Evolutionary conservation across 805 yeast species (phyloP).

Genomic region (Zygotorulaspora danielsina): DNA sequence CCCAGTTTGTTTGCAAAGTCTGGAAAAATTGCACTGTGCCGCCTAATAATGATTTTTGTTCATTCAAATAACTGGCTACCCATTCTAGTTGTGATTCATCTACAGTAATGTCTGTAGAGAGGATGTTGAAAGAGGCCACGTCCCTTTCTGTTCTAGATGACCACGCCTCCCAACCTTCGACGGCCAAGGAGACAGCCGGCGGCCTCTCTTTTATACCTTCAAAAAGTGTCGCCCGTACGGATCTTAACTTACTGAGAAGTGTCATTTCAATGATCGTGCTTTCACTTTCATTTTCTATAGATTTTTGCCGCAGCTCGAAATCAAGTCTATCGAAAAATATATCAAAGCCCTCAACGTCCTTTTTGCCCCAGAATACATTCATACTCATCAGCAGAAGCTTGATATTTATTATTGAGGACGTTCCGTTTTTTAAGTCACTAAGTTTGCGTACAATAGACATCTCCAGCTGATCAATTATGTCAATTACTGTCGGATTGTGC

Average conservation of each 20-base stretch:
- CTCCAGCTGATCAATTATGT: conserved; percentile 63
- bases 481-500: conserved; percentile 40
- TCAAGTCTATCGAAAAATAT: conserved; percentile 23
- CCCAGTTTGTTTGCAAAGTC: conserved; percentile 10
- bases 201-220: conserved; percentile 20
- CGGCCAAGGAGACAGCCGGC: conserved; percentile 26
- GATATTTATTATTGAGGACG: conserved; percentile 13
- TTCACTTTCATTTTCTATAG: conserved; percentile 19
- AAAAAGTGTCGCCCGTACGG: conserved; percentile 21
- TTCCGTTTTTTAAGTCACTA: conserved; percentile 29
- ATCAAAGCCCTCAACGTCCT: conserved; percentile 19
- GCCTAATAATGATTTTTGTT: conserved; percentile 9
- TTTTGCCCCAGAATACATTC: conserved; percentile 24
- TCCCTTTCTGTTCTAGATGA: conserved; percentile 19
- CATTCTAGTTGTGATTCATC: conserved; percentile 38
- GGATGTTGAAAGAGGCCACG: conserved; percentile 28
- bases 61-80: conserved; percentile 25
- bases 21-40: conserved; percentile 11
- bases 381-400: conserved; percentile 19
- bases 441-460: conserved; percentile 49
- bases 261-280: conserved; percentile 15
- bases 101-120: conserved; percentile 32
- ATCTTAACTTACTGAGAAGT: conserved; percentile 16
- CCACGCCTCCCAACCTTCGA: conserved; percentile 33
- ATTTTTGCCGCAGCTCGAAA: conserved; percentile 21